Base-by-base conservation (phyloP, 495 filamentous ascomycete genomes). In the Geopyxis carbonaria region DNA sequence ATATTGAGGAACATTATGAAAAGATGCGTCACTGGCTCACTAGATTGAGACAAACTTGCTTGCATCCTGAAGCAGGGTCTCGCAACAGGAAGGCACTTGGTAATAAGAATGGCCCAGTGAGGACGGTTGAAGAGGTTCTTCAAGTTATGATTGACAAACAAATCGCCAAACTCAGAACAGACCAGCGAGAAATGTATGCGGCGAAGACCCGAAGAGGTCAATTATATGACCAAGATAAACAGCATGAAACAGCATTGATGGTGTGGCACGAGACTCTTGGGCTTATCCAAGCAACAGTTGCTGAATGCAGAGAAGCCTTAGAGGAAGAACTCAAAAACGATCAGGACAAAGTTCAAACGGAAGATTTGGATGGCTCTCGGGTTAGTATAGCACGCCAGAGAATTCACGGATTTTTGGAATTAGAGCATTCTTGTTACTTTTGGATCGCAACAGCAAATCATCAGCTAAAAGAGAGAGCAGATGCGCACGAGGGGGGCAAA, bases 101-200 rank as follows among this genome's bases (percentile, higher is more conserved):
- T 3, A 59, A 64, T 15, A 69, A 61, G 21, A 65, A 65, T 39
- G 78, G 71, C 0, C 75, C 77, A 5, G 58, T 89, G 34, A 64
- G 76, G n/a, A 87, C 84, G 5, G 76, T 93, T 4, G 66, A 69
- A 11, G 78, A 95, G 50, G 83, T 93, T 1, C 61, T 95, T 16
- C 73, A 80, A 28, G 73, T 75, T 3, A 93, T 95, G 87, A 75
- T 93, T 42, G 85, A 93, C 18, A 69, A 82, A 40, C 80, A 75
- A 10, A 75, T 84, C 20, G 59, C 61, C 14, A 46, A 59, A 2
- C 67, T 80, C 14, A 65, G 73, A 19, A 56, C 68, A 0, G 75
- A 89, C 36, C 75, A 92, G 48, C 68, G 85, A 16, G 52, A 57
- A 6, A 59, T 75, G 10, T 62, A 91, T 0, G 50, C 69, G 1